Evolutionary conservation across 129 eudicot genomes (phyloP), one percentile per base, ranked within the genome.

Genomic region (Rutidosis leptorrhynchoides): DNA sequence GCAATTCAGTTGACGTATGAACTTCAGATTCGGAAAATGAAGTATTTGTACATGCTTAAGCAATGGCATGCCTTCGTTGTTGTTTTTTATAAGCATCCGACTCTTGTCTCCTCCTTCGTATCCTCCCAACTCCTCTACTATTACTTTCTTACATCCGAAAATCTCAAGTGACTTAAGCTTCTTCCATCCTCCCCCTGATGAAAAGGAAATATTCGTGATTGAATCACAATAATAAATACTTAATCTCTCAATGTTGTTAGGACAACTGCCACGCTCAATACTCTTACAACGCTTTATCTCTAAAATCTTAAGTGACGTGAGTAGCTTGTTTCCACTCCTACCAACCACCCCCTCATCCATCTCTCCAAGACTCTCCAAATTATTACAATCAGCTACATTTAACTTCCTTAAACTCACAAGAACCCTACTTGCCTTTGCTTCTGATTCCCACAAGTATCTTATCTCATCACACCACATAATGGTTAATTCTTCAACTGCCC

Each of bases 381-480:
- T 59, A 25, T 32, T 27, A 58, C 74, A 72, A 10, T 0, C 0
- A 4, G 0, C 0, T 21, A 72, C 56, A 1, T 5, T 4, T 42
- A 72, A 25, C 24, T 17, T 52, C 55, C 70, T 33, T 72, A 72
- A 33, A 25, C 40, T 72, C 56, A 35, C 11, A 63, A 72, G 70
- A 52, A 33, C 64, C 29, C 11, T 62, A 52, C 64, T 51, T 43
- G 53, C 42, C 48, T n/a, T 29, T 52, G 16, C 23, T 35, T 72
- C 69, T 62, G 70, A 62, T 61, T 51, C 54, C 77, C 77, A 62
- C 45, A 70, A 27, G 59, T 70, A 58, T 59, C 59, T 70, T 26
- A 70, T 46, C 19, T 70, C 67, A 57, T 69, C 3, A 43, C 75
- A 58, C 6, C 1, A 0, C 6, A 1, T 0, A 1, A 70, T 27